Evolutionary conservation across 1,284 basidiomycete genomes (phyloP).

Genomic region (Neotropicomus parvogracilis): DNA sequence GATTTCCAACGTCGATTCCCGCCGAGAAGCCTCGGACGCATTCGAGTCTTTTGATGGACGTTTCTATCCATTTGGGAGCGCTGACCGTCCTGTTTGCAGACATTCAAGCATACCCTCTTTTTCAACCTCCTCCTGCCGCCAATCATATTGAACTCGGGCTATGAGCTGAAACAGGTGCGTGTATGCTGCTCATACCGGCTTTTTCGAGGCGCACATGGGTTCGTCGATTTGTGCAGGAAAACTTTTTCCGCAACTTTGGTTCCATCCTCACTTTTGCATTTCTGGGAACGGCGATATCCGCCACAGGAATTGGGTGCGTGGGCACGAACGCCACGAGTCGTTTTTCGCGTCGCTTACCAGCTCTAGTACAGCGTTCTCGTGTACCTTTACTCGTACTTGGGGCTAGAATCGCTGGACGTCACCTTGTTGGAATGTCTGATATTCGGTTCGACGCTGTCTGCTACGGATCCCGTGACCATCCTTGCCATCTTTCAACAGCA

Average conservation of each 20-base stretch:
- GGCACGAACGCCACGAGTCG: slow-evolving; percentile 2
- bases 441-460: slow-evolving; percentile 94
- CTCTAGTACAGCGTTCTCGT: slow-evolving; percentile 77
- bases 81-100: slow-evolving; percentile 44
- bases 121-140: slow-evolving; percentile 97
- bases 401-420: slow-evolving; percentile 80
- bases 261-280: slow-evolving; percentile 97
- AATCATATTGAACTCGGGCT: slow-evolving; percentile 97
- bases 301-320: slow-evolving; percentile 90
- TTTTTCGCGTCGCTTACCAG: slow-evolving; percentile 39
- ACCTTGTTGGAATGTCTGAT: slow-evolving; percentile 89
- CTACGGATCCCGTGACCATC: slow-evolving; percentile 98
- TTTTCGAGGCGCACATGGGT: background rate
- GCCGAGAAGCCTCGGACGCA: background rate
- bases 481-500: slow-evolving; percentile 98
- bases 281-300: slow-evolving; percentile 93
- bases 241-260: slow-evolving; percentile 97
- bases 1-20: background rate
- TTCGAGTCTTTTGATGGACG: background rate
- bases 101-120: slow-evolving; percentile 96
- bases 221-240: slow-evolving; percentile 60
- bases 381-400: slow-evolving; percentile 91
- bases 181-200: background rate
- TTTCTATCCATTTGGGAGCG: background rate
- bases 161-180: slow-evolving; percentile 89